Conservation (phyloP, 2,329 filamentous ascomycete species). For the Monosporascus sp. region DNA sequence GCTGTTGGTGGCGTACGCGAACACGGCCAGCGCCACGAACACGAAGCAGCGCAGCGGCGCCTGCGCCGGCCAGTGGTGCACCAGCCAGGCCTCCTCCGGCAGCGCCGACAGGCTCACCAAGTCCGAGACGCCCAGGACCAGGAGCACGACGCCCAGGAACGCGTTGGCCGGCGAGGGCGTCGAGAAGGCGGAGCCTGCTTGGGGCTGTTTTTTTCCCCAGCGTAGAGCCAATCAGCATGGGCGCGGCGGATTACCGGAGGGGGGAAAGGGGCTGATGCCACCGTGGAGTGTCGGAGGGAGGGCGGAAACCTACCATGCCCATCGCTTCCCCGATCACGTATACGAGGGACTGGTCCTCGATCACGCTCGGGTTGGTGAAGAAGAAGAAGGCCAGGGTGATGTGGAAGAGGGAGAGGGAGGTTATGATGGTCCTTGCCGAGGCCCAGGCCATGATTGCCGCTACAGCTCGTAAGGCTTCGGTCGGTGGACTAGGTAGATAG, state of each 20-base stretch:
- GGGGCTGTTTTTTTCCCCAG: constrained; percentile 56
- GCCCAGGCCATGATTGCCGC: constrained; percentile 66
- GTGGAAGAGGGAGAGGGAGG: constrained; percentile 77
- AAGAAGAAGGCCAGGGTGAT: constrained; percentile 80
- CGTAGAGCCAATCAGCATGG: no score
- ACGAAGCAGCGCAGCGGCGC: constrained; percentile 52
- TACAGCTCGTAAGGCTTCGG: background rate
- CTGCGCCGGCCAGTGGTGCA: constrained; percentile 63
- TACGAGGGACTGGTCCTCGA: constrained; percentile 76
- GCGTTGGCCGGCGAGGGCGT: constrained; percentile 65
- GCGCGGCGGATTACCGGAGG: no score
- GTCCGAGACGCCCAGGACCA: constrained; percentile 56
- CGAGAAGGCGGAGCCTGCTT: constrained; percentile 59
- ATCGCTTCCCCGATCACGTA: constrained; percentile 78
- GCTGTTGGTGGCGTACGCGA: constrained; percentile 42
- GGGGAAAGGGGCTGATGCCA: no score
- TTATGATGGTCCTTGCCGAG: constrained; percentile 74
- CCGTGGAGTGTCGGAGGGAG: no score
- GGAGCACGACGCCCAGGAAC: constrained; percentile 65
- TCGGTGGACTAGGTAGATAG: background rate
- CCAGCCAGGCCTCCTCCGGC: constrained; percentile 58
- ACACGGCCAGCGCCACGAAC: constrained; percentile 48
- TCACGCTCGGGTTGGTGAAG: constrained; percentile 62
- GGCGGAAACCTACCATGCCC: constrained; percentile 70
- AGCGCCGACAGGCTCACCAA: constrained; percentile 61